Conservation (phyloP, 345 rosid genomes). For the Pugionium dolabratum region DNA sequence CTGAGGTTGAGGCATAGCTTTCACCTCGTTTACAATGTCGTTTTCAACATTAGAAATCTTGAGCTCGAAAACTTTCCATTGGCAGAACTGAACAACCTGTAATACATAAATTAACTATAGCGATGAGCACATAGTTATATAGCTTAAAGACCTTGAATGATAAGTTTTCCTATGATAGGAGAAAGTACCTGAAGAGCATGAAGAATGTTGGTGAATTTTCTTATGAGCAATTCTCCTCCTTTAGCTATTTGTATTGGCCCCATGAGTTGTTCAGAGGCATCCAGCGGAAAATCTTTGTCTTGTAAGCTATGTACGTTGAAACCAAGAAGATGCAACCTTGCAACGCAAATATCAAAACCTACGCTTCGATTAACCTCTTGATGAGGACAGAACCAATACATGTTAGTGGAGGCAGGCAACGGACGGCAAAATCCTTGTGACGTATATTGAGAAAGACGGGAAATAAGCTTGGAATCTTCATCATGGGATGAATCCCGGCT, state of each 20-base stretch:
- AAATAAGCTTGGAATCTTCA: constrained; percentile 78
- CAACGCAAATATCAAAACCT: constrained; percentile 71
- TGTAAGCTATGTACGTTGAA: constrained; percentile 49
- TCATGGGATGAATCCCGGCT: constrained; percentile 78
- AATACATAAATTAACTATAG: constrained; percentile 1
- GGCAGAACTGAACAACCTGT: constrained; percentile 68
- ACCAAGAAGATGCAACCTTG: constrained; percentile 67
- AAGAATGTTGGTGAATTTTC: constrained; percentile 58
- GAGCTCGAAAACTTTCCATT: constrained; percentile 54
- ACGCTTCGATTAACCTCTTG: constrained; percentile 43
- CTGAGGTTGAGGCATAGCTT: constrained; percentile 47
- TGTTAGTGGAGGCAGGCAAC: constrained; percentile 65
- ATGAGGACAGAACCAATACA: constrained; percentile 74
- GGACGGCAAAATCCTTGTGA: constrained; percentile 44
- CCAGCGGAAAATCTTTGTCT: constrained; percentile 36
- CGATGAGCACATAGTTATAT: background rate
- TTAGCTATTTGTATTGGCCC: constrained; percentile 60
- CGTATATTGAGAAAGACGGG: constrained; percentile 52
- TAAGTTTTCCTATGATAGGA: background rate
- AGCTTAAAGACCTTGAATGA: background rate
- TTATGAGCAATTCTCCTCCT: constrained; percentile 48
- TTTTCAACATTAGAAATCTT: constrained; percentile 10
- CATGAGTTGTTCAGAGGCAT: constrained; percentile 48
- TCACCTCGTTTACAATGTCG: constrained; percentile 30
- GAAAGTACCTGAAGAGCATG: constrained; percentile 79